Evolutionary conservation across 345 rosid genomes (phyloP).

Genomic region (Anastatica hierochuntica): DNA sequence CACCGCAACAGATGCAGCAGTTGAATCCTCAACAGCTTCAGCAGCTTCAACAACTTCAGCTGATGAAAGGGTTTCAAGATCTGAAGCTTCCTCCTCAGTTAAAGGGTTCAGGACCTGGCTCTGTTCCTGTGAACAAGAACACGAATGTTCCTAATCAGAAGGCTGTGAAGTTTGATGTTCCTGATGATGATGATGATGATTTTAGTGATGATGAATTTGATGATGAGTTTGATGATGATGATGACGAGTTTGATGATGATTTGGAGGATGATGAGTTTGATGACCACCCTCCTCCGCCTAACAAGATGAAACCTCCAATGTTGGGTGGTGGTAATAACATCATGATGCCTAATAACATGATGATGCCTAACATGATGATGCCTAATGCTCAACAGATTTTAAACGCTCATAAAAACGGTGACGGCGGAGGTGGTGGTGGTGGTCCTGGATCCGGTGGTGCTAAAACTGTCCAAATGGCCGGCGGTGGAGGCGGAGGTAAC

Average conservation of each 20-base stretch:
- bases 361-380: conserved; percentile 41
- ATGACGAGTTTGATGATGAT: conserved; percentile 27
- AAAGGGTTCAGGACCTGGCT: conserved; percentile 46
- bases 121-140: conserved; percentile 22
- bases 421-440: conserved; percentile 24
- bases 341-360: conserved; percentile 41
- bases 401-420: conserved; percentile 41
- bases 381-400: conserved; percentile 30
- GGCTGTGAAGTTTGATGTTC: conserved; percentile 32
- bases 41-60: too few species aligned
- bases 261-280: conserved; percentile 22
- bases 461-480: conserved; percentile 27
- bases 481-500: conserved; percentile 15
- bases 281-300: conserved; percentile 34
- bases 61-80: conserved; percentile 58
- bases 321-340: conserved; percentile 18
- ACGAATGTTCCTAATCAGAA: conserved; percentile 45
- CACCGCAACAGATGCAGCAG: conserved; percentile 47
- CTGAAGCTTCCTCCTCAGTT: conserved; percentile 52
- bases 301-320: conserved; percentile 19
- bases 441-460: conserved; percentile 38
- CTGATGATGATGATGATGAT: conserved; percentile 46
- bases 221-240: conserved; percentile 29
- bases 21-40: too few species aligned
- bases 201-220: conserved; percentile 26